Evolutionary conservation across 805 yeast species (phyloP), one percentile per base, ranked within the genome.

Genomic region (Sugiyamaella boreocaroliniensis): DNA sequence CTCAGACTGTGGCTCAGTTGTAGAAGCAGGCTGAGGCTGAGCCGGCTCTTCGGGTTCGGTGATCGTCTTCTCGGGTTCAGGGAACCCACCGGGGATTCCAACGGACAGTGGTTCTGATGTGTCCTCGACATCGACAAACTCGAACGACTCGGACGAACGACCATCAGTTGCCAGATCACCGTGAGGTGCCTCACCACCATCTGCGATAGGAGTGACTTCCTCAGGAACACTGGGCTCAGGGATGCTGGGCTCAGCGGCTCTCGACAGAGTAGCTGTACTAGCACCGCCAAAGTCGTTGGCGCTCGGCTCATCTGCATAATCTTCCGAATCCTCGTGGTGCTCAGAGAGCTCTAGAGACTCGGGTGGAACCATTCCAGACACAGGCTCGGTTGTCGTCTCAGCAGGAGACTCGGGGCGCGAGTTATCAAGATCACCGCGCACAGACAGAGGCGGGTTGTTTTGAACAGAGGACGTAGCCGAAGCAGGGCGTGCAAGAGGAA

Each of bases 391-490:
- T 16, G 71, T 66, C 14, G 61, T 47, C 10, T 68, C 71, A 9
- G 66, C 65, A n/a, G 71, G 74, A 4, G 77, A 72, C 42, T 70
- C 71, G 5, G 75, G 72, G 16, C 71, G 66, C 7, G 77, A 68
- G 15, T 65, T 65, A 54, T 79, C 82, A 14, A 75, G 67, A 56
- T 83, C 96, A 57, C 86, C 96, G 55, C 96, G 81, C 7, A 89
- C 95, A 19, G 96, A 86, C 68, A 82, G 80, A 0, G 97, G 90
- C 1, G 97, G 89, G 66, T 92, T 89, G 70, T 90, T 90, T 61
- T 86, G 92, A 34, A 89, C 95, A 44, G 96, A 86, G 0, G 97
- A 89, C 0, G 97, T 86, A 41, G 86, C 79, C 0, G 96, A 86
- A 54, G 83, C 86, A 1, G 95, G 86, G 61, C 93, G 74, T 40